phyloP scores from a whole-genome alignment of 2,329 filamentous ascomycete genomes.

The Hypoxylon sp. region DNA sequence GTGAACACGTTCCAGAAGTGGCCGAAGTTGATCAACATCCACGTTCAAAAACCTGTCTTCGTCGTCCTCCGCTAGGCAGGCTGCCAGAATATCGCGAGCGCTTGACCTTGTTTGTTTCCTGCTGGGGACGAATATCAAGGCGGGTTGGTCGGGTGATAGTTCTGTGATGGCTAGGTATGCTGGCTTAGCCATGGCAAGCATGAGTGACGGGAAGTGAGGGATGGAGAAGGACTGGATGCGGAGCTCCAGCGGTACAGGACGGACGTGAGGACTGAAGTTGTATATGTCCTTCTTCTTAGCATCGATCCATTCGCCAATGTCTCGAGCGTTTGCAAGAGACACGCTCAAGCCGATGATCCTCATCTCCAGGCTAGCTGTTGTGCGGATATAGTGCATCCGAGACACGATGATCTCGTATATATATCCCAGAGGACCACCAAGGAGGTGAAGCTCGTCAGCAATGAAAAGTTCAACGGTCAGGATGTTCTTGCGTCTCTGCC shows the following conservation, averaged over 20 bases:
- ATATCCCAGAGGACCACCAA: conserved; percentile 86
- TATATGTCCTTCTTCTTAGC: conserved; percentile 98
- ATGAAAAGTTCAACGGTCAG: conserved; percentile 91
- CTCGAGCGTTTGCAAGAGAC: conserved; percentile 89
- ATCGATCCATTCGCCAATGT: conserved; percentile 97
- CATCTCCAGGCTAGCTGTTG: conserved; percentile 83
- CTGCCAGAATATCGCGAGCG: conserved; percentile 85
- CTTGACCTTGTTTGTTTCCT: conserved; percentile 92
- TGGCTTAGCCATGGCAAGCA: conserved; percentile 98
- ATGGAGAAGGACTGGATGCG: conserved; percentile 96
- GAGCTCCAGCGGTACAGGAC: conserved; percentile 88
- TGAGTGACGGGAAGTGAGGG: conserved; percentile 95
- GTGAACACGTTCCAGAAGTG: conserved; percentile 82
- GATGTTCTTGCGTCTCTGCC: conserved; percentile 95
- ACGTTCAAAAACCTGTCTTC: conserved; percentile 94
- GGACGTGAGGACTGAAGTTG: conserved; percentile 94
- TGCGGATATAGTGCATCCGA: conserved; percentile 94
- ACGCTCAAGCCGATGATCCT: conserved; percentile 91
- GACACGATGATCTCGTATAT: conserved; percentile 98
- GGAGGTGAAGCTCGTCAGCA: conserved; percentile 92
- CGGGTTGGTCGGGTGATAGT: conserved; percentile 86
- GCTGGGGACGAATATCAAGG: conserved; percentile 89
- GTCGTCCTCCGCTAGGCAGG: conserved; percentile 86
- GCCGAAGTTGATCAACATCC: conserved; percentile 80
- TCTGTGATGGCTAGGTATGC: conserved; percentile 89